Base-by-base conservation (phyloP, 1,139 yeast species). In the Candida tetrigidarum region DNA sequence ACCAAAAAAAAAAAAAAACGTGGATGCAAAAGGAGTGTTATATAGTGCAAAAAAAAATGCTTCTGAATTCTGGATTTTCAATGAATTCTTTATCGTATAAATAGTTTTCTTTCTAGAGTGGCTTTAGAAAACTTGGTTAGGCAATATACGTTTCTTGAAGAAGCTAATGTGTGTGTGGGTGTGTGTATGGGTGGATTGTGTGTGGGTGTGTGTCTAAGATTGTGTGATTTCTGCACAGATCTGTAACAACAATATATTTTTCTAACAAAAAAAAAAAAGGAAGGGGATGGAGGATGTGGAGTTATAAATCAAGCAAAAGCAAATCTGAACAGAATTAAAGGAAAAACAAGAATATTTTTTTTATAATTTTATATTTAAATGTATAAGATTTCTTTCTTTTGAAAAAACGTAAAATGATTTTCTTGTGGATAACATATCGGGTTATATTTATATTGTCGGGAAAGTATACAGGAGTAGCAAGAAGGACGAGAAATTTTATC, bases 261-360 rank as follows among this genome's bases (percentile, higher is more conserved):
- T 10, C 7, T 30, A 16, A 16, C n/a, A 4, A 5, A 11, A 16
- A 19, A 19, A 19, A 6, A 11, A 14, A 19, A 15, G 15, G 14
- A 18, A 19, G 12, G 36, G 36, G n/a, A 8, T 3, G 36, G 25
- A 14, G 14, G 25, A n/a, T 7, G 25, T 32, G 6, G 23, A 18
- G n/a, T n/a, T n/a, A n/a, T n/a, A 18, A 15, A 32, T 10, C 36
- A 32, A 32, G 5, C 14, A 30, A 30, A 30, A 30, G 15, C 18
- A 5, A 32, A 32, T 32, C 25, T n/a, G n/a, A 32, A 19, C 4
- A n/a, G 15, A 19, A 32, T 18, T 32, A 32, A 32, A 32, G 36
- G 15, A 32, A 32, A 32, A 32, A 32, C 25, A 32, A 32, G 36
- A 32, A 32, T 32, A n/a, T n/a, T n/a, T 32, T 11, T 22, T 9